These are phyloP conservation scores for Colletotrichum tropicicola DNA, from an alignment of 2,329 filamentous ascomycete genomes.

Conservation along the genomic window DNA sequence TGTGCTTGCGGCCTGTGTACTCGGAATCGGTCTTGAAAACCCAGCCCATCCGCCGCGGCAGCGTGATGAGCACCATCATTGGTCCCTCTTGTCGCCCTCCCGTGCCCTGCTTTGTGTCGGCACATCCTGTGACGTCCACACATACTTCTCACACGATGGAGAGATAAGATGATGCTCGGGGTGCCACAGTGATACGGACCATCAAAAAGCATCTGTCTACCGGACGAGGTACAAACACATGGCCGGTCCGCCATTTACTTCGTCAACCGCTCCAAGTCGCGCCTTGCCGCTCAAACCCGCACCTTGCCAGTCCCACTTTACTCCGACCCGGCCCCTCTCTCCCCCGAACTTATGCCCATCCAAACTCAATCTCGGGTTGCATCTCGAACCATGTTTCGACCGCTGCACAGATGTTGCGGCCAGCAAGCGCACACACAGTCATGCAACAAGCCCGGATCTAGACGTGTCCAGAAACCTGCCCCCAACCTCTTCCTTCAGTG, in stretches of 20 bases:
- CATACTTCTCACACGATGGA: background rate
- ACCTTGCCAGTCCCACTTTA: slow-evolving; percentile 9
- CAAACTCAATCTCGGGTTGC: slow-evolving; percentile 26
- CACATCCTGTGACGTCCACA: background rate
- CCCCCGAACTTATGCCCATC: slow-evolving; percentile 18
- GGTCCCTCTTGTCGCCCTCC: no score
- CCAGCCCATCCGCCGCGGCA: background rate
- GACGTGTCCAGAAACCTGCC: background rate
- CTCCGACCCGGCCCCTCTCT: slow-evolving; percentile 17
- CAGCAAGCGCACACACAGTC: slow-evolving; percentile 2
- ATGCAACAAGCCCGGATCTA: slow-evolving; percentile 2
- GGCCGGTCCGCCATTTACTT: background rate
- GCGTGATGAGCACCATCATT: background rate
- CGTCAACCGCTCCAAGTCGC: background rate
- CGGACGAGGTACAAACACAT: background rate
- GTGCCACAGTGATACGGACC: background rate
- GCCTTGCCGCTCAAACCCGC: slow-evolving; percentile 11
- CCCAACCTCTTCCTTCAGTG: background rate
- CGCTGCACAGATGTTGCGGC: slow-evolving; percentile 19
- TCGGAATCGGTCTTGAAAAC: background rate
- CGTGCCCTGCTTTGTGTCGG: background rate
- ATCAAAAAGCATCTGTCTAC: background rate
- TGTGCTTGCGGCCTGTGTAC: background rate
- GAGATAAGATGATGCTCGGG: slow-evolving; percentile 2
- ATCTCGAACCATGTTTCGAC: slow-evolving; percentile 23